Conservation (phyloP, 495 filamentous ascomycete genomes). For the Tuber melanosporum region DNA sequence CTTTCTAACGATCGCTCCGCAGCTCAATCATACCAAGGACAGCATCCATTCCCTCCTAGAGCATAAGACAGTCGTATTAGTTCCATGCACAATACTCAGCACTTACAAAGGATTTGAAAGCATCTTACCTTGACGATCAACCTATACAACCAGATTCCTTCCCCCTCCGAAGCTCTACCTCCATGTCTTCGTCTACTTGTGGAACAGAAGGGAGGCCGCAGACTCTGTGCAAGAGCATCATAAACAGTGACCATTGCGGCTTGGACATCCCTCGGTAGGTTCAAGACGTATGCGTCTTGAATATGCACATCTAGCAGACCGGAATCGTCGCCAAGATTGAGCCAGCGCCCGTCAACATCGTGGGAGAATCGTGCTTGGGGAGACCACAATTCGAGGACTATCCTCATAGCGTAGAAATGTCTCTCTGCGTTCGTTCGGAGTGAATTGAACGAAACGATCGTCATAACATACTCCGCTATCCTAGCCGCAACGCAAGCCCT, state of each 20-base stretch:
- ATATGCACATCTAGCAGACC: slow-evolving; percentile 35
- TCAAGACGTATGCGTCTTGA: slow-evolving; percentile 36
- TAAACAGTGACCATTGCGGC: slow-evolving; percentile 32
- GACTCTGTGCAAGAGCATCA: slow-evolving; percentile 33
- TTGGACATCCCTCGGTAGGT: slow-evolving; percentile 25
- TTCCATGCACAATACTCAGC: neutral
- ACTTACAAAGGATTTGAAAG: neutral
- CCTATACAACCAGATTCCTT: slow-evolving; percentile 41
- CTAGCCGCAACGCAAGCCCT: slow-evolving; percentile 28
- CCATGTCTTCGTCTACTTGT: slow-evolving; percentile 17
- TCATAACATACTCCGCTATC: slow-evolving; percentile 36
- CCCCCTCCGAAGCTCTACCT: slow-evolving; percentile 26
- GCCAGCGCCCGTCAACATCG: slow-evolving; percentile 39
- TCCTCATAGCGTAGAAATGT: slow-evolving; percentile 23
- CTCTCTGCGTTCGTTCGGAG: slow-evolving; percentile 24
- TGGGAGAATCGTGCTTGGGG: slow-evolving; percentile 39
- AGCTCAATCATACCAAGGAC: slow-evolving; percentile 36
- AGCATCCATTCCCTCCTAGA: slow-evolving; percentile 41
- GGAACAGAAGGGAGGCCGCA: slow-evolving; percentile 39
- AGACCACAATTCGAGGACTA: slow-evolving; percentile 41
- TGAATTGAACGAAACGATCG: slow-evolving; percentile 29
- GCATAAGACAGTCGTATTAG: neutral
- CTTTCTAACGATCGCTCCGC: slow-evolving; percentile 20
- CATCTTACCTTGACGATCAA: slow-evolving; percentile 40
- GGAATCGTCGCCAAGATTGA: slow-evolving; percentile 29